Evolutionary conservation across 2,329 filamentous ascomycete species (phyloP).

Genomic region (Dryadomyces quercivorus): DNA sequence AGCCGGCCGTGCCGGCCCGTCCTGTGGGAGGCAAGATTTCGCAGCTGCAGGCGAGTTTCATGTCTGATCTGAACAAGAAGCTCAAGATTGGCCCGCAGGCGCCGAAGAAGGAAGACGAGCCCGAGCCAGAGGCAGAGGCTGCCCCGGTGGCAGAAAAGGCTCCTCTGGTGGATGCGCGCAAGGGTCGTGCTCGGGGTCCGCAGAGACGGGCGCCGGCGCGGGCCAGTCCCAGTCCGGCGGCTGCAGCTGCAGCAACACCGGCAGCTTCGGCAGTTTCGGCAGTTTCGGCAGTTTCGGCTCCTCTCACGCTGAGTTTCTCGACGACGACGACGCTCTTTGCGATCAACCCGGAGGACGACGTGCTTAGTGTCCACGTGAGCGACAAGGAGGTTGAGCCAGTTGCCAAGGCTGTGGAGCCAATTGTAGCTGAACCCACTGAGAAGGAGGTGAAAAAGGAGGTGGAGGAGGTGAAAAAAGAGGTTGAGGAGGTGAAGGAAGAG

Average conservation of each 20-base stretch:
- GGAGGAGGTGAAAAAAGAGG: not conserved
- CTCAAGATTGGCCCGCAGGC: slow-evolving; percentile 75
- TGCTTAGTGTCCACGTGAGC: slow-evolving; percentile 22
- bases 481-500: not conserved
- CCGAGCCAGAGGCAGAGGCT: slow-evolving; percentile 37
- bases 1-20: slow-evolving; percentile 70
- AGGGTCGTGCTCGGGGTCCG: slow-evolving; percentile 80
- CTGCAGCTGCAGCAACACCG: slow-evolving; percentile 20
- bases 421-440: not conserved
- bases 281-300: slow-evolving; percentile 12
- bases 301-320: slow-evolving; percentile 32
- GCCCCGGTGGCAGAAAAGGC: slow-evolving; percentile 55
- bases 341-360: slow-evolving; percentile 37
- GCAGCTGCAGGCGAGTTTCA: slow-evolving; percentile 78
- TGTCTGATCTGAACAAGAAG: slow-evolving; percentile 85
- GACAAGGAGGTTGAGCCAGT: not conserved
- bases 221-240: slow-evolving; percentile 16
- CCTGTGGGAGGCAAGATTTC: slow-evolving; percentile 80
- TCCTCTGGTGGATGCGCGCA: slow-evolving; percentile 79
- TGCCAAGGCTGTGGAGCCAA: not conserved
- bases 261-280: slow-evolving; percentile 15
- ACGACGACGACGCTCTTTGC: slow-evolving; percentile 36
- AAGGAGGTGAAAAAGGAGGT: not conserved
- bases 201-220: slow-evolving; percentile 35
- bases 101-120: slow-evolving; percentile 54